Evolutionary conservation across 495 filamentous ascomycete genomes (phyloP).

Genomic region (Tuber melanosporum): DNA sequence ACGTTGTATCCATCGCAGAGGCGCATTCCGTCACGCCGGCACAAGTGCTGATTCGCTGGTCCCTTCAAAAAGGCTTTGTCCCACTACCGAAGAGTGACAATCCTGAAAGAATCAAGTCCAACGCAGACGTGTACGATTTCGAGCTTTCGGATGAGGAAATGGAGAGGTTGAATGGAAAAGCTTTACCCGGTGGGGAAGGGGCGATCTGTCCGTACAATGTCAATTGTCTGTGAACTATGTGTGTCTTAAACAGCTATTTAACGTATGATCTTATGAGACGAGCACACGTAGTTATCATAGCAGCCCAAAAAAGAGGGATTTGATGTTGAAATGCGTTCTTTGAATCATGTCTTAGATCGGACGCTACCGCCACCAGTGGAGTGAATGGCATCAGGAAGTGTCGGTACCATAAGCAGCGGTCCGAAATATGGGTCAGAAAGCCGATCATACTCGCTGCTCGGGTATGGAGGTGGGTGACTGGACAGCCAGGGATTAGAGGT

Average conservation of each 20-base stretch:
- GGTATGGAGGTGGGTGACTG: no score
- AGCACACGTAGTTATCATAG: not conserved
- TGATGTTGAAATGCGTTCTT: not conserved
- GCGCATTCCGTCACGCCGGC: conserved; percentile 41
- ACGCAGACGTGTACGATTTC: conserved; percentile 49
- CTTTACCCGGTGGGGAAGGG: conserved; percentile 19
- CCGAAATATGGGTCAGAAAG: not conserved
- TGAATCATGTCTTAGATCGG: not conserved
- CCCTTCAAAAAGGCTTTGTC: conserved; percentile 48
- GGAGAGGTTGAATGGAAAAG: conserved; percentile 42
- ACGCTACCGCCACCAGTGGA: not conserved
- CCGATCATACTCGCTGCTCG: not conserved
- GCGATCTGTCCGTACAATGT: conserved; percentile 31
- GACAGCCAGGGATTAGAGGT: no score
- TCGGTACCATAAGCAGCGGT: not conserved
- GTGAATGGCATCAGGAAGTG: not conserved
- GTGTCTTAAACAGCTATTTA: not conserved
- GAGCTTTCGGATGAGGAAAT: conserved; percentile 48
- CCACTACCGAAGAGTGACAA: conserved; percentile 53
- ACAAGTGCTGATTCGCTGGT: conserved; percentile 48
- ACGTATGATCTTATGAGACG: not conserved
- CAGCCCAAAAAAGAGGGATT: not conserved
- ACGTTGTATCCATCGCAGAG: conserved; percentile 38
- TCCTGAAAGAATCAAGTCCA: conserved; percentile 45
- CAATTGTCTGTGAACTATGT: conserved; percentile 9